Base-by-base conservation (phyloP, 805 yeast genomes). In the Yarrowia yakushimensis region DNA sequence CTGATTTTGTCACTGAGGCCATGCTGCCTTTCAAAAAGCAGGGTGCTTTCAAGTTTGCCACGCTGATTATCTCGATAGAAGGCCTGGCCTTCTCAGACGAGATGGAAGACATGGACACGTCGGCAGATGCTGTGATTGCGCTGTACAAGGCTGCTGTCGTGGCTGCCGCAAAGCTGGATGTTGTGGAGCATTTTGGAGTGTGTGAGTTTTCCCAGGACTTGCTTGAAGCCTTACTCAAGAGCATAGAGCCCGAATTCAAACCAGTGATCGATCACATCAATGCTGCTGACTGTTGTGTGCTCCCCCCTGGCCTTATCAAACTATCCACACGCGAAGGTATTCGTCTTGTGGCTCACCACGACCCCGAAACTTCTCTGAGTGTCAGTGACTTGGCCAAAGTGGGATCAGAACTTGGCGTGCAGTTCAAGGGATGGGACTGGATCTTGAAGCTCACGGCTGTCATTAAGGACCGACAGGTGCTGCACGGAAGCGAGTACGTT, bases 271-370 rank as follows among this genome's bases (percentile, higher is more conserved):
- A 73, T 63, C 74, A 71, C 52, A 70, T 74, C 60, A 71, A 73
- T 48, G 71, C 73, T 20, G 67, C 67, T 17, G 76, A 73, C 50
- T 74, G 76, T 66, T 73, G 76, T 60, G 74, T 71, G 12, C 67
- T 74, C 22, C 76, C 77, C 4, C 71, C 72, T 11, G 69, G 71
- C 17, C 66, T 74, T 20, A 61, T 72, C 17, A 50, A 60, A 17
- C 62, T 73, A 17, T 69, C 74, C 15, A 66, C 67, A 42, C 66
- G 67, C 12, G 67, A 66, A 15, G 65, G 65, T 13, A 70, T 74
- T 60, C 65, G 67, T 52, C 66, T 74, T 15, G 63, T 72, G 27
- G 72, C 75, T 2, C 76, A 74, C 54, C 73, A 72, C 63, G 77
- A 74, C 60, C 69, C 72, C 10, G 64, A 66, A n/a, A 60, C 63